phyloP scores from a whole-genome alignment of 2,329 filamentous ascomycete genomes.

The Exserohilum rostratum region DNA sequence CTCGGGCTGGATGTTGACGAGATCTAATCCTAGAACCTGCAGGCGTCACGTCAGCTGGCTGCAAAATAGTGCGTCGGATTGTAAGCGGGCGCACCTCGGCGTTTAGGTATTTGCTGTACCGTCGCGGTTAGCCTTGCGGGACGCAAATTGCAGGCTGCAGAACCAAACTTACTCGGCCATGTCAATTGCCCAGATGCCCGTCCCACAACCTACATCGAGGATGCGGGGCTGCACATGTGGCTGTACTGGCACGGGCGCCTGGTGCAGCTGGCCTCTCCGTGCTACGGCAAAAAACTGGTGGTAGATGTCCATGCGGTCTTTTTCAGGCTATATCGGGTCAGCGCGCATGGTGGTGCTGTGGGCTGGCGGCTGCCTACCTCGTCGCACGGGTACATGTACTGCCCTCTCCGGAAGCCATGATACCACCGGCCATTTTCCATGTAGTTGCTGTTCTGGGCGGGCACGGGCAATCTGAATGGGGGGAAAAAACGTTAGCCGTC shows the following conservation, averaged over 20 bases:
- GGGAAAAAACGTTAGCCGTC: constrained; percentile 9
- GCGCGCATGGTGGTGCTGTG: background rate
- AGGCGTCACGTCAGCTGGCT: constrained; percentile 32
- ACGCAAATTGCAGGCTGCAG: constrained; percentile 19
- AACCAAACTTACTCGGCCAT: constrained; percentile 71
- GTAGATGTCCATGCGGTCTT: constrained; percentile 80
- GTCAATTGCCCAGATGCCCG: constrained; percentile 89
- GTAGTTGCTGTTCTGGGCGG: constrained; percentile 55
- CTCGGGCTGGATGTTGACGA: constrained; percentile 66
- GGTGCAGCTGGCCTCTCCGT: constrained; percentile 58
- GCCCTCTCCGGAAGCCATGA: constrained; percentile 69
- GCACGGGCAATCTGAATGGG: constrained; percentile 44
- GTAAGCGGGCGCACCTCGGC: constrained; percentile 54
- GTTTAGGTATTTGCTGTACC: constrained; percentile 58
- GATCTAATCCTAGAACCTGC: constrained; percentile 65
- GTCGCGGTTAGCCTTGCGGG: constrained; percentile 35
- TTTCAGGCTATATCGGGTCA: constrained; percentile 63
- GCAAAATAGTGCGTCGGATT: constrained; percentile 19
- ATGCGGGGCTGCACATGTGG: constrained; percentile 54
- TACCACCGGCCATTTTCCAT: constrained; percentile 73
- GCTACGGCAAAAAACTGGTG: constrained; percentile 76
- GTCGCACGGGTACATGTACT: constrained; percentile 80
- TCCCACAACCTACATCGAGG: constrained; percentile 78
- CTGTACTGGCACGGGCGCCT: constrained; percentile 49
- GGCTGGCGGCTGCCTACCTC: constrained; percentile 58